Conservation (phyloP, 2,329 filamentous ascomycete genomes). For the Fusarium sp. region DNA sequence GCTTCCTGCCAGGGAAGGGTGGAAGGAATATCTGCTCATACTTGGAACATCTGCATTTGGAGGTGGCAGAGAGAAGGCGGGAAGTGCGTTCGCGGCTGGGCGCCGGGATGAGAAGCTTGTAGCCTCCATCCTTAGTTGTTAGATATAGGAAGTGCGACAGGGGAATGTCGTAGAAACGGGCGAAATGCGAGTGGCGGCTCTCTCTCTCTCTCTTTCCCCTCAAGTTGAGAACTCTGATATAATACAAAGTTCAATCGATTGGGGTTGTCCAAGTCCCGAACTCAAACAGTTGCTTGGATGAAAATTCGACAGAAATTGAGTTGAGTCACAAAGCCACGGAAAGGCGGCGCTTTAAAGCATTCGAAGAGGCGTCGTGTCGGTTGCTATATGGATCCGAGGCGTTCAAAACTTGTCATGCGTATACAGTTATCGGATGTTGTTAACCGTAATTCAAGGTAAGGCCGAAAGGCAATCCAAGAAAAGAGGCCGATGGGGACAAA, state of each 20-base stretch:
- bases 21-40: conserved; percentile 47
- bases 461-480: neutral
- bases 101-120: conserved; percentile 51
- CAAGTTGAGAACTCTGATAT: conserved; percentile 22
- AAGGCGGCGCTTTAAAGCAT: neutral
- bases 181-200: neutral
- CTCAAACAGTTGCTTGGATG: neutral
- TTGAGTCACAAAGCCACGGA: neutral
- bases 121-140: conserved; percentile 43
- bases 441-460: neutral
- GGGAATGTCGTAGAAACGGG: neutral
- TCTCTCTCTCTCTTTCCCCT: neutral
- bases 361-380: neutral
- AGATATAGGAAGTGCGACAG: neutral
- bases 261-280: neutral
- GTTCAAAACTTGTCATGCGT: conserved; percentile 23
- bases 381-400: neutral
- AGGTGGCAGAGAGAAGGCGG: conserved; percentile 52
- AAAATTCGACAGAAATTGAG: neutral
- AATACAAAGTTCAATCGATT: conserved; percentile 22
- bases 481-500: neutral
- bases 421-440: neutral
- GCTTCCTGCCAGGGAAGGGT: conserved; percentile 36
- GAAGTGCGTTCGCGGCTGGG: conserved; percentile 49
- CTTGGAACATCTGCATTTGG: conserved; percentile 53